Evolutionary conservation across 352 stramenopile genomes (phyloP).

Genomic region (Globisporangium rhizosaccharum): DNA sequence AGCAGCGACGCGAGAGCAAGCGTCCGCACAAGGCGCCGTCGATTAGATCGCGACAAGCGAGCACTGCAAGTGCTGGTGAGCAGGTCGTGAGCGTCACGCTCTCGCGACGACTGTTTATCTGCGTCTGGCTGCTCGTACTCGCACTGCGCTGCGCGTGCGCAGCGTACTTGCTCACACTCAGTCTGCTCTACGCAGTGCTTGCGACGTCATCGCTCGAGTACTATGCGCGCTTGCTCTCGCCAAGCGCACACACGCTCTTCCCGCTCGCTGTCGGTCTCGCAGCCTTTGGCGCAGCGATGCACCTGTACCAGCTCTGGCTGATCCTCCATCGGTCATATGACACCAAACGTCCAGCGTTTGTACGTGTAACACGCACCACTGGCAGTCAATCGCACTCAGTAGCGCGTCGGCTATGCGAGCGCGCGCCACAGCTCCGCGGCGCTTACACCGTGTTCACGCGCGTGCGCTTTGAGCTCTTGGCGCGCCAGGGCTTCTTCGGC

Average conservation of each 20-base stretch:
- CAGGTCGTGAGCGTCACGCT: slow-evolving; percentile 12
- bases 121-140: slow-evolving; percentile 7
- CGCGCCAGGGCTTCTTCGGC: slow-evolving; percentile 7
- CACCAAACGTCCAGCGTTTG: background rate
- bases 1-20: background rate
- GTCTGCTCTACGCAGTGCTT: slow-evolving; percentile 9
- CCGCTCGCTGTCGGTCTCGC: background rate
- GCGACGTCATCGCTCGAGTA: slow-evolving; percentile 10
- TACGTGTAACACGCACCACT: background rate
- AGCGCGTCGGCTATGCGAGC: too few species aligned
- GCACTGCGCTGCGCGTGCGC: slow-evolving; percentile 1
- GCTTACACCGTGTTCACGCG: background rate
- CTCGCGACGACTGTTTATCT: background rate
- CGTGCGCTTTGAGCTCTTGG: background rate
- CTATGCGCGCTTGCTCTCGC: slow-evolving; percentile 13
- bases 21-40: background rate
- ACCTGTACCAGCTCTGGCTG: slow-evolving; percentile 9
- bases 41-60: background rate
- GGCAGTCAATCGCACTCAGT: too few species aligned
- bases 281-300: background rate
- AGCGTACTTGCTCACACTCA: slow-evolving; percentile 6
- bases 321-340: slow-evolving; percentile 4
- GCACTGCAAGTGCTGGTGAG: background rate
- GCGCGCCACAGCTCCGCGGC: background rate
- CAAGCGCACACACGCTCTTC: slow-evolving; percentile 2